Percentiles rank a stretch among this genome's conserved stretches.
These are phyloP conservation scores for Phalaenopsis hybrid DNA, from an alignment of 116 monocot genomes.

Conservation along the genomic window DNA sequence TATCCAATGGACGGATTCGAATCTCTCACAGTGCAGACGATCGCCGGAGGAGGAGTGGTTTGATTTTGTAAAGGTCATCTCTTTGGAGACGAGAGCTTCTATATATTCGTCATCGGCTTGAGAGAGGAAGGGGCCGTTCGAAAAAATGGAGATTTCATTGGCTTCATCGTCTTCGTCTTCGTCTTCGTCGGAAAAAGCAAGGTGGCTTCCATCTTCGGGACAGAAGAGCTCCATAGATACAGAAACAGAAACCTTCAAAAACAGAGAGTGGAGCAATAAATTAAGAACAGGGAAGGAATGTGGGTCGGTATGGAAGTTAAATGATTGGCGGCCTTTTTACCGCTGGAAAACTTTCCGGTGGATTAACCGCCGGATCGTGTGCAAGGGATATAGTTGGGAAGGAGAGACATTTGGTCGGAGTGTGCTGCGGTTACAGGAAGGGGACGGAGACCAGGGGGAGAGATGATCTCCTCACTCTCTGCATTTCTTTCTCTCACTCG, in stretches of 20 bases:
- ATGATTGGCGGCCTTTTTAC: neutral
- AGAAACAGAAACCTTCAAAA: too few relatives aligned
- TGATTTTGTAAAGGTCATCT: conserved; percentile 20
- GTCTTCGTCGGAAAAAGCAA: conserved; percentile 12
- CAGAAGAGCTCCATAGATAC: conserved; percentile 18
- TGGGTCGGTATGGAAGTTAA: neutral
- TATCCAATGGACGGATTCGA: conserved; percentile 62
- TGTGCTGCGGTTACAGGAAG: neutral
- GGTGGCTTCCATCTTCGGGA: conserved; percentile 26
- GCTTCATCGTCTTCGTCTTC: conserved; percentile 18
- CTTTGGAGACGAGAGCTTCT: conserved; percentile 39
- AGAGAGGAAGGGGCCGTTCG: neutral
- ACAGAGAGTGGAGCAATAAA: neutral
- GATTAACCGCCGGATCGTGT: conserved; percentile 4
- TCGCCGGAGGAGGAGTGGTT: neutral
- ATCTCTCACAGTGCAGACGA: conserved; percentile 19
- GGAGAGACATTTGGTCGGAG: neutral
- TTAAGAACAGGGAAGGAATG: neutral
- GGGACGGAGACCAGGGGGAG: neutral
- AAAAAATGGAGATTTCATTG: neutral
- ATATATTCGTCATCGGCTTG: conserved; percentile 52
- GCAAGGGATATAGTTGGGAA: neutral
- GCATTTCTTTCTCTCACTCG: too few relatives aligned
- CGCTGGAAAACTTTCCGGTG: neutral
- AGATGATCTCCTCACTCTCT: conserved; percentile 1